Evolutionary conservation across 2,329 filamentous ascomycete genomes (phyloP).

Genomic region (Fusarium praegraminearum): DNA sequence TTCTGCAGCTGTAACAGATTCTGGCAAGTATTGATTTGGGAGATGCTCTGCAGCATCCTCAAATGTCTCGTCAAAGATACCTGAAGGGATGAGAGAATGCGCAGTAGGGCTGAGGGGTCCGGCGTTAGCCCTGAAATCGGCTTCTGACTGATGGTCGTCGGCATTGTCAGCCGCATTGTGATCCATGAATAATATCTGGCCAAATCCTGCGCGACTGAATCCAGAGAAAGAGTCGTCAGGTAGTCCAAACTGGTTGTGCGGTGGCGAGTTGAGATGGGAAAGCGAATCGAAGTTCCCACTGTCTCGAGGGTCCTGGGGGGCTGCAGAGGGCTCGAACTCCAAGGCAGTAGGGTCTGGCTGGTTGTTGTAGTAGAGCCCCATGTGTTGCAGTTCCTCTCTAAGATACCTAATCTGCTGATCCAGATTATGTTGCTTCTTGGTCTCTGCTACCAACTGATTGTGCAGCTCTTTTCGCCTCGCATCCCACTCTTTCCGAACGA

Average conservation of each 20-base stretch:
- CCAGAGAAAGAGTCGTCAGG: slow-evolving; percentile 62
- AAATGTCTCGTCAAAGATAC: slow-evolving; percentile 69
- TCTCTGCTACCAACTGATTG: slow-evolving; percentile 60
- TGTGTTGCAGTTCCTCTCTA: slow-evolving; percentile 61
- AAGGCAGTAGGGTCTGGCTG: slow-evolving; percentile 59
- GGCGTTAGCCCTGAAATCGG: slow-evolving; percentile 70
- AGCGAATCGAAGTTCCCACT: slow-evolving; percentile 63
- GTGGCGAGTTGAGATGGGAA: slow-evolving; percentile 56
- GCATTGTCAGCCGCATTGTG: slow-evolving; percentile 54
- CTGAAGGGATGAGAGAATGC: slow-evolving; percentile 77
- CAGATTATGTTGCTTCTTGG: slow-evolving; percentile 60
- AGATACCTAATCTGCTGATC: slow-evolving; percentile 61
- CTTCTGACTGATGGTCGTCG: slow-evolving; percentile 66
- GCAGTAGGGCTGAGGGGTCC: slow-evolving; percentile 84
- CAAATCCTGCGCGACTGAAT: slow-evolving; percentile 66
- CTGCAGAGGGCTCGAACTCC: slow-evolving; percentile 60
- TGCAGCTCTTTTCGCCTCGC: slow-evolving; percentile 66
- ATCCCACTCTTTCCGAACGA: slow-evolving; percentile 69
- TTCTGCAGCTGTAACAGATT: slow-evolving; percentile 48
- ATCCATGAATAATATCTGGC: slow-evolving; percentile 66
- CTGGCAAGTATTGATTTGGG: slow-evolving; percentile 46
- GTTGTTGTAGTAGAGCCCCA: slow-evolving; percentile 60
- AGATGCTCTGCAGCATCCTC: slow-evolving; percentile 68
- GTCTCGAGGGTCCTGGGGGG: slow-evolving; percentile 60
- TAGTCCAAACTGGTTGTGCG: slow-evolving; percentile 55